Percentiles rank a stretch among this genome's conserved stretches.
Evolutionary conservation across 495 filamentous ascomycete genomes (phyloP).

Genomic region (Astrothelium macrocarpum): DNA sequence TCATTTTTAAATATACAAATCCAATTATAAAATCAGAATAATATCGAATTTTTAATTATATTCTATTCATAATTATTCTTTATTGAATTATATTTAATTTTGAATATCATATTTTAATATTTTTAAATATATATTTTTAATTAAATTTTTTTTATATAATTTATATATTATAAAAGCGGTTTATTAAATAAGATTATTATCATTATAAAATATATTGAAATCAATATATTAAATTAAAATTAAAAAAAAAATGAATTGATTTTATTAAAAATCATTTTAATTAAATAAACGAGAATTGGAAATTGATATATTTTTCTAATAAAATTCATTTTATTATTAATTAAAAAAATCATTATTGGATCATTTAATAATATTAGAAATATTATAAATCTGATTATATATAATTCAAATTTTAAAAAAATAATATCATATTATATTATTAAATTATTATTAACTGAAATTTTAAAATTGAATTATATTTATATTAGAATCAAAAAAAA

Average conservation of each 20-base stretch:
- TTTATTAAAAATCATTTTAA: conserved; percentile 4
- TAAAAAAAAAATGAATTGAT: background rate
- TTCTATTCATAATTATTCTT: background rate
- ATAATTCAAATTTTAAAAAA: background rate
- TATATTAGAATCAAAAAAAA: no score
- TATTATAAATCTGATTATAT: no score
- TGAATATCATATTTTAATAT: background rate
- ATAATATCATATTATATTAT: conserved; percentile 7
- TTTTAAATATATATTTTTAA: background rate
- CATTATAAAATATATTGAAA: background rate
- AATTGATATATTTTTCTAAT: no score
- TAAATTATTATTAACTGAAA: conserved; percentile 5
- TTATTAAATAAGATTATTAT: background rate
- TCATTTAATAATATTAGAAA: no score
- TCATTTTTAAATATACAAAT: background rate
- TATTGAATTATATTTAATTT: background rate
- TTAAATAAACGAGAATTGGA: background rate
- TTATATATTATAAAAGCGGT: background rate
- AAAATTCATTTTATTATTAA: no score
- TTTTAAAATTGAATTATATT: background rate
- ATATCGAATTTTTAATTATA: background rate
- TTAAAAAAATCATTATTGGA: no score
- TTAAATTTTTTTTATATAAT: background rate
- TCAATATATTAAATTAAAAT: conserved; percentile 4
- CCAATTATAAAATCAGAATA: background rate